A percentile compares a stretch with the other conserved stretches of the same genome.
Evolutionary conservation across 129 eudicot species (phyloP).

Genomic region (Erigeron canadensis): DNA sequence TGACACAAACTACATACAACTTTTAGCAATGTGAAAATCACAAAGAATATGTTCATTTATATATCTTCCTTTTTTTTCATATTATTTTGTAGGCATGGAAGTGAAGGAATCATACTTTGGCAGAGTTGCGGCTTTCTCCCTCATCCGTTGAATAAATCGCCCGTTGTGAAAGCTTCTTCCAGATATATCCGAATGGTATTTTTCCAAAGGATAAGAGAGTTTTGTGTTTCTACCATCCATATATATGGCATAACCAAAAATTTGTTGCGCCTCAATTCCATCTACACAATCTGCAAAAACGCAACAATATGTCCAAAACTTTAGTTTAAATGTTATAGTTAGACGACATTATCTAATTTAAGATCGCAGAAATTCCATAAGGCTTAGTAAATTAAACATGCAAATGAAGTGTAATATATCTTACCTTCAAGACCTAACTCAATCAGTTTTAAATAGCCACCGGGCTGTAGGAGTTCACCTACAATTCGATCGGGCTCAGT

Average conservation of each 20-base stretch:
- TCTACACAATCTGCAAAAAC: slow-evolving; percentile 49
- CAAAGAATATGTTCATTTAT: neutral
- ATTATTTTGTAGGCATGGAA: neutral
- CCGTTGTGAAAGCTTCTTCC: slow-evolving; percentile 73
- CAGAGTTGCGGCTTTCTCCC: slow-evolving; percentile 62
- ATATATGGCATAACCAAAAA: slow-evolving; percentile 55
- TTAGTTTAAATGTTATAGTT: neutral
- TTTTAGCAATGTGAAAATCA: neutral
- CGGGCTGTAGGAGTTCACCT: slow-evolving; percentile 86
- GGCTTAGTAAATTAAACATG: neutral
- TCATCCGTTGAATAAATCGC: slow-evolving; percentile 55
- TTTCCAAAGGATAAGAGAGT: slow-evolving; percentile 55
- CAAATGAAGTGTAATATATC: neutral
- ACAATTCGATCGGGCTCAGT: slow-evolving; percentile 73
- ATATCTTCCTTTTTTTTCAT: neutral
- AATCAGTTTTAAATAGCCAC: slow-evolving; percentile 68
- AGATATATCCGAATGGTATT: slow-evolving; percentile 38
- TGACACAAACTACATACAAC: neutral
- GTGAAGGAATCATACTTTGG: slow-evolving; percentile 36
- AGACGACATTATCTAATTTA: neutral
- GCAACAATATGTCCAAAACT: neutral
- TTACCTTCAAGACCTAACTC: slow-evolving; percentile 84
- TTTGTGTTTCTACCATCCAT: slow-evolving; percentile 52
- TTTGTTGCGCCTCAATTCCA: slow-evolving; percentile 59
- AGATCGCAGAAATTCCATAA: slow-evolving; percentile 8